Conservation (phyloP, 2,329 filamentous ascomycete species). For the Pseudocercospora fijiensis region DNA sequence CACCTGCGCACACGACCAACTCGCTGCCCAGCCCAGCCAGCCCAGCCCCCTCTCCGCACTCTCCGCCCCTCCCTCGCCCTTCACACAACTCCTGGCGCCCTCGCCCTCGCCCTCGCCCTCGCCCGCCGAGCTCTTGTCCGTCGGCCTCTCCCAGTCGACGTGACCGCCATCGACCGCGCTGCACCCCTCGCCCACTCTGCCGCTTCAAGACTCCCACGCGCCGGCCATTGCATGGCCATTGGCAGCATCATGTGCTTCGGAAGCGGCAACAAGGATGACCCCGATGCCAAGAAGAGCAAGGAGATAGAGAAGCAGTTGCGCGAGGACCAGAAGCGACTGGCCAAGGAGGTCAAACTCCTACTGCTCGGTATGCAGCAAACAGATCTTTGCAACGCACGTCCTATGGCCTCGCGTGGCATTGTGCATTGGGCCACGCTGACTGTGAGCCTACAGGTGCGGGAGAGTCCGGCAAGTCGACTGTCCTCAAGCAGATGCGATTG, state of each 20-base stretch:
- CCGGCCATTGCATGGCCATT: slow-evolving; percentile 26
- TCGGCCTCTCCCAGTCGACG: not conserved
- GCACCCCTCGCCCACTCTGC: slow-evolving; percentile 7
- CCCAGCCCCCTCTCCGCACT: not conserved
- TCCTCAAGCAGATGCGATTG: slow-evolving; percentile 98
- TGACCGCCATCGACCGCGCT: slow-evolving; percentile 1
- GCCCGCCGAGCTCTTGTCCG: not conserved
- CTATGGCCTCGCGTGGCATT: not conserved
- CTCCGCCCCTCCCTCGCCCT: not conserved
- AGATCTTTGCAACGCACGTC: not conserved
- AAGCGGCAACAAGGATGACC: slow-evolving; percentile 47
- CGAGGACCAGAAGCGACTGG: slow-evolving; percentile 81
- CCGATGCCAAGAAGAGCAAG: slow-evolving; percentile 51
- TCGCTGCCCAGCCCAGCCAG: not conserved
- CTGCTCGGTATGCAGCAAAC: slow-evolving; percentile 66
- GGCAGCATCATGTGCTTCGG: slow-evolving; percentile 53
- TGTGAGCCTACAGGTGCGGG: slow-evolving; percentile 67
- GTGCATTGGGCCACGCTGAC: slow-evolving; percentile 31
- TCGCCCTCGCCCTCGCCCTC: not conserved
- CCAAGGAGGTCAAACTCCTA: slow-evolving; percentile 88
- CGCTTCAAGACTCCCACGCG: not conserved
- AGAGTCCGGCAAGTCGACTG: slow-evolving; percentile 93
- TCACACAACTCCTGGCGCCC: not conserved
- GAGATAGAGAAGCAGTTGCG: slow-evolving; percentile 86
- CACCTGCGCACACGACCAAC: not conserved